Conservation (phyloP, 306 rosid genomes). For the Corylus heterophylla region DNA sequence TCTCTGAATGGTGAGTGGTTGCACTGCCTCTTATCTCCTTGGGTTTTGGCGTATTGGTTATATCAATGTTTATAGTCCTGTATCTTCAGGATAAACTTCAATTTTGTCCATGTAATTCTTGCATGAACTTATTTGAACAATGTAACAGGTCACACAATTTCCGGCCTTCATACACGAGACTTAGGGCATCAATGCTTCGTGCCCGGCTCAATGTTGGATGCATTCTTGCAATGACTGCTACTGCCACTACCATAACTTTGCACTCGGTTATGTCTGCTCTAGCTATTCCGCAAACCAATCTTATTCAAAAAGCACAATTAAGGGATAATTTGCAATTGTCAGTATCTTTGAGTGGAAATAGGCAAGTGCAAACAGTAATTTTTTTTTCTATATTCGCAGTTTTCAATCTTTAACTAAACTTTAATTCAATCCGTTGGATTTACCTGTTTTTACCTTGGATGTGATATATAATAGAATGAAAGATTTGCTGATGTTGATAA, state of each 20-base stretch:
- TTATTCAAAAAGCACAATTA: slow-evolving; percentile 59
- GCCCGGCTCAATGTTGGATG: slow-evolving; percentile 61
- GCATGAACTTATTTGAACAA: slow-evolving; percentile 13
- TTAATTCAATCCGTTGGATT: slow-evolving; percentile 22
- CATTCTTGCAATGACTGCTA: slow-evolving; percentile 96
- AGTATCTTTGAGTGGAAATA: slow-evolving; percentile 63
- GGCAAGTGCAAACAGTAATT: slow-evolving; percentile 54
- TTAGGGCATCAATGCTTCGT: slow-evolving; percentile 76
- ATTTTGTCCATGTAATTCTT: background rate
- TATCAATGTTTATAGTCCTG: slow-evolving; percentile 16
- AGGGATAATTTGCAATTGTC: slow-evolving; percentile 75
- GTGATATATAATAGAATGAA: slow-evolving; percentile 54
- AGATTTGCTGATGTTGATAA: slow-evolving; percentile 70
- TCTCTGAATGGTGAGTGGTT: slow-evolving; percentile 85
- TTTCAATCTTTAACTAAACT: slow-evolving; percentile 17
- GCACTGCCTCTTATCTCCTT: slow-evolving; percentile 7
- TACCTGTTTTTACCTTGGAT: slow-evolving; percentile 16
- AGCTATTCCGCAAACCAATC: slow-evolving; percentile 69
- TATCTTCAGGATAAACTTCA: slow-evolving; percentile 24
- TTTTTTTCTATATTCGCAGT: background rate
- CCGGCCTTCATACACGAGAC: slow-evolving; percentile 91
- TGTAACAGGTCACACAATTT: slow-evolving; percentile 88
- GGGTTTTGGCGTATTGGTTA: slow-evolving; percentile 6
- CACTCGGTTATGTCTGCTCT: slow-evolving; percentile 75
- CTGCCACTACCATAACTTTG: slow-evolving; percentile 85